These are phyloP conservation scores for Mortierella sp. DNA, from an alignment of 371 early-diverging fungal species.

Conservation along the genomic window DNA sequence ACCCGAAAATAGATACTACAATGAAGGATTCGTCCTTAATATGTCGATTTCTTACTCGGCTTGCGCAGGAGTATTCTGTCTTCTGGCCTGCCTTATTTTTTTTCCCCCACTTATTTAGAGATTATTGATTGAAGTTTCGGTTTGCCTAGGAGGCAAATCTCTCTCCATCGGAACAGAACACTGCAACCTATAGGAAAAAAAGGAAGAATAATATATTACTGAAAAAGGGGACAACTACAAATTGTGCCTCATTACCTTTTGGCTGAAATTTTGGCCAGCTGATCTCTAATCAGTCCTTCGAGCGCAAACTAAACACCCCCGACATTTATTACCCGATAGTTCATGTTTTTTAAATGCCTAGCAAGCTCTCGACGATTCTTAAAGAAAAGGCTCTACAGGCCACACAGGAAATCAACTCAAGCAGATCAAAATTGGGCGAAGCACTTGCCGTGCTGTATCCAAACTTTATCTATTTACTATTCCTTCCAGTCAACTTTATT, in stretches of 20 bases:
- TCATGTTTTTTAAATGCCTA: too few species aligned
- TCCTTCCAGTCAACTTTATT: neutral
- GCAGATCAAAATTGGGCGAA: constrained; percentile 3
- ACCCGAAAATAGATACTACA: neutral
- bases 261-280: too few species aligned
- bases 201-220: neutral
- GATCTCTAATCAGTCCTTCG: too few species aligned
- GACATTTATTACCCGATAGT: too few species aligned
- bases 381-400: too few species aligned
- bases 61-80: neutral
- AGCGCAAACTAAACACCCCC: too few species aligned
- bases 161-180: neutral
- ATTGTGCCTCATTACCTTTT: too few species aligned
- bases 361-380: too few species aligned
- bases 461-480: neutral
- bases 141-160: neutral
- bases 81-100: neutral
- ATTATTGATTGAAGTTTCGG: neutral
- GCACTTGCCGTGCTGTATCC: neutral
- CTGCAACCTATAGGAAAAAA: neutral
- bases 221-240: neutral
- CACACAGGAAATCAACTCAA: too few species aligned
- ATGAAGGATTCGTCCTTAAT: too few species aligned
- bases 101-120: too few species aligned
- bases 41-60: neutral